Evolutionary conservation across 352 stramenopile genomes (phyloP).

Genomic region (Phytophthora constricta): DNA sequence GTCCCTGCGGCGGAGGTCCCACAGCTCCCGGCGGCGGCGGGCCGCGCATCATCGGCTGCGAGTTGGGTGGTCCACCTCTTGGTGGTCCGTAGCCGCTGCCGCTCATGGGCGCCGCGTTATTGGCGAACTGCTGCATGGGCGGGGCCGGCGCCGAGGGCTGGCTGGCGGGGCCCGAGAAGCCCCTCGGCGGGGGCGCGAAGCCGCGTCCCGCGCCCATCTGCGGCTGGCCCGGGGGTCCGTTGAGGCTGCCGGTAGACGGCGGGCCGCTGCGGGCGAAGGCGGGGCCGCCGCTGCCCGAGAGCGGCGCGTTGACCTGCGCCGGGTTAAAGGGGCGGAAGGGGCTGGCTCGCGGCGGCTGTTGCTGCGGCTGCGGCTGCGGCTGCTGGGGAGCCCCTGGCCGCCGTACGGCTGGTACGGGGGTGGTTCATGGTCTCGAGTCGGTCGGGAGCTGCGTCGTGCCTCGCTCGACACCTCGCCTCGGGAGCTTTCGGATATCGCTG

Average conservation of each 20-base stretch:
- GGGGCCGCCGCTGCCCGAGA: slow-evolving; percentile 36
- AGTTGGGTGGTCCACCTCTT: slow-evolving; percentile 19
- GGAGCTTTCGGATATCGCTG: slow-evolving; percentile 1
- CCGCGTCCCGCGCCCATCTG: slow-evolving; percentile 32
- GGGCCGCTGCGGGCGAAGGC: slow-evolving; percentile 28
- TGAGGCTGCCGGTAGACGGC: slow-evolving; percentile 27
- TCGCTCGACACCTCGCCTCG: slow-evolving; percentile 3
- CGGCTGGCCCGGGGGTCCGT: slow-evolving; percentile 19
- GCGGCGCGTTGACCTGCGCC: slow-evolving; percentile 46
- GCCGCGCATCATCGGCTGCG: slow-evolving; percentile 32
- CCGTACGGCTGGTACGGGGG: slow-evolving; percentile 68
- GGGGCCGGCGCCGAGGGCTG: slow-evolving; percentile 37
- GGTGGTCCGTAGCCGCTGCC: slow-evolving; percentile 29
- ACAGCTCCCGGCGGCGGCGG: slow-evolving; percentile 19
- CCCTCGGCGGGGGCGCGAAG: slow-evolving; percentile 35
- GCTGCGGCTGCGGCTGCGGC: slow-evolving; percentile 20
- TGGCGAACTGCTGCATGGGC: slow-evolving; percentile 32
- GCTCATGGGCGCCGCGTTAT: slow-evolving; percentile 40
- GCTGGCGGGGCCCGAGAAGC: slow-evolving; percentile 40
- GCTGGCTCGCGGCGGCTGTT: slow-evolving; percentile 40
- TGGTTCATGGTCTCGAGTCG: slow-evolving; percentile 38
- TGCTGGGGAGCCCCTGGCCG: slow-evolving; percentile 33
- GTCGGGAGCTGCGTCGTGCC: neutral
- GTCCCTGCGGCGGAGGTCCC: slow-evolving; percentile 26
- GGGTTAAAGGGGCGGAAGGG: slow-evolving; percentile 79